Conservation (phyloP, 495 filamentous ascomycete genomes). For the Neurospora sublineolata region DNA sequence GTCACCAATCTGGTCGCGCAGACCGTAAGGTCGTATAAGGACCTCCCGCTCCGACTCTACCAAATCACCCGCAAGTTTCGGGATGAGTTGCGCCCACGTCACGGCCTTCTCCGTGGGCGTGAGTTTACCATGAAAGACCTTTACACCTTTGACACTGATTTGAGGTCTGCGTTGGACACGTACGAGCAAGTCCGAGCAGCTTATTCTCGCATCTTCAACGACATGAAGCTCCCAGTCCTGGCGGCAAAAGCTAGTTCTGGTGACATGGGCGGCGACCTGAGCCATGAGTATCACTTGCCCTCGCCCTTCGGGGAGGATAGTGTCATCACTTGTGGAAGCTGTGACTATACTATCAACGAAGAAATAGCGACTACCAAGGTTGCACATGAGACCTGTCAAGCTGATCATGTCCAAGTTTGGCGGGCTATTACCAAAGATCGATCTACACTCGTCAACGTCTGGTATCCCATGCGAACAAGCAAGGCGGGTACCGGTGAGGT, state of each 20-base stretch:
- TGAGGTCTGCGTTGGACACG: constrained; percentile 56
- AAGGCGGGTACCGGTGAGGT: background rate
- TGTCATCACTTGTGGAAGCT: constrained; percentile 61
- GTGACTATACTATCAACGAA: constrained; percentile 73
- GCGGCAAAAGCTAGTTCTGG: constrained; percentile 85
- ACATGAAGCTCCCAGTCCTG: constrained; percentile 72
- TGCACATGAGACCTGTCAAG: background rate
- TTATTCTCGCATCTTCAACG: constrained; percentile 66
- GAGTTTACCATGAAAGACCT: constrained; percentile 98
- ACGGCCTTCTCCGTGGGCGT: constrained; percentile 78
- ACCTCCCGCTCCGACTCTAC: constrained; percentile 77
- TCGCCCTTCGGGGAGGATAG: constrained; percentile 77
- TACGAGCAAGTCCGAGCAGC: constrained; percentile 60
- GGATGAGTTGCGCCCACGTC: constrained; percentile 78
- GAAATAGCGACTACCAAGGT: constrained; percentile 42
- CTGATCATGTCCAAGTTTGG: constrained; percentile 35
- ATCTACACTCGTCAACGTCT: constrained; percentile 52
- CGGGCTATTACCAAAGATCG: constrained; percentile 59
- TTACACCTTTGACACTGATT: constrained; percentile 79
- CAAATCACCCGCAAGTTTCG: constrained; percentile 92
- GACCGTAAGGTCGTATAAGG: constrained; percentile 72
- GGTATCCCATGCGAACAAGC: constrained; percentile 40
- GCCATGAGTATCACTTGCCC: constrained; percentile 87
- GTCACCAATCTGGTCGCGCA: constrained; percentile 70
- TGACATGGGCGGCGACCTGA: constrained; percentile 86